Evolutionary conservation across 306 rosid genomes (phyloP).

Genomic region (Acmispon strigosus): DNA sequence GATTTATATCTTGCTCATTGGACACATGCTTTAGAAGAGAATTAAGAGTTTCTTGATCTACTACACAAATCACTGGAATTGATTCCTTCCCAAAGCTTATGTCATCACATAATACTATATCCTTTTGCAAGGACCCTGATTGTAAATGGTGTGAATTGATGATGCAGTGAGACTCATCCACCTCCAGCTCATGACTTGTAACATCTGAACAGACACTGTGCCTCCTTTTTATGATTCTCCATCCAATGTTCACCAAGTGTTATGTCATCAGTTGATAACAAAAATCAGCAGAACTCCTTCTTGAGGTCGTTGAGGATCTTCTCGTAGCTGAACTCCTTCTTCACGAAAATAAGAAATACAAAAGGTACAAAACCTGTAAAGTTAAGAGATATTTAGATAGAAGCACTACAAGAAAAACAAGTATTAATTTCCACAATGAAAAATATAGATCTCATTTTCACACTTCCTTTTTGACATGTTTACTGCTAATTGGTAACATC

Average conservation of each 20-base stretch:
- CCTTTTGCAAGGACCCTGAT: conserved; percentile 37
- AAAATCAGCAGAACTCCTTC: conserved; percentile 50
- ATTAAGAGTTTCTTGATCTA: conserved; percentile 42
- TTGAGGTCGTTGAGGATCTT: conserved; percentile 60
- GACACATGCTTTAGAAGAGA: conserved; percentile 34
- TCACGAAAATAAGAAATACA: conserved; percentile 38
- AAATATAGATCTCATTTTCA: background rate
- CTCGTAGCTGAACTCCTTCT: conserved; percentile 53
- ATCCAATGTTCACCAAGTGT: too few species aligned
- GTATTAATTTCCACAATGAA: background rate
- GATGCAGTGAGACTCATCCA: conserved; percentile 58
- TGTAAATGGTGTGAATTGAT: conserved; percentile 40
- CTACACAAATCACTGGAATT: conserved; percentile 61
- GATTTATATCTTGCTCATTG: conserved; percentile 31
- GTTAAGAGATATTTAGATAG: background rate
- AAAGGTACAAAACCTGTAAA: conserved; percentile 43
- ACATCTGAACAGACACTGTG: too few species aligned
- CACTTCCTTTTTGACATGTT: too few species aligned
- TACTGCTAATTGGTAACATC: background rate
- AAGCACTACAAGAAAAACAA: background rate
- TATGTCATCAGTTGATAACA: too few species aligned
- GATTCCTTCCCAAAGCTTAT: conserved; percentile 79
- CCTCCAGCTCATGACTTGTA: conserved; percentile 36
- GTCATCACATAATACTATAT: conserved; percentile 56
- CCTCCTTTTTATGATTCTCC: too few species aligned